Evolutionary conservation across 2,329 filamentous ascomycete genomes (phyloP).

Genomic region (Colletotrichum tanaceti): DNA sequence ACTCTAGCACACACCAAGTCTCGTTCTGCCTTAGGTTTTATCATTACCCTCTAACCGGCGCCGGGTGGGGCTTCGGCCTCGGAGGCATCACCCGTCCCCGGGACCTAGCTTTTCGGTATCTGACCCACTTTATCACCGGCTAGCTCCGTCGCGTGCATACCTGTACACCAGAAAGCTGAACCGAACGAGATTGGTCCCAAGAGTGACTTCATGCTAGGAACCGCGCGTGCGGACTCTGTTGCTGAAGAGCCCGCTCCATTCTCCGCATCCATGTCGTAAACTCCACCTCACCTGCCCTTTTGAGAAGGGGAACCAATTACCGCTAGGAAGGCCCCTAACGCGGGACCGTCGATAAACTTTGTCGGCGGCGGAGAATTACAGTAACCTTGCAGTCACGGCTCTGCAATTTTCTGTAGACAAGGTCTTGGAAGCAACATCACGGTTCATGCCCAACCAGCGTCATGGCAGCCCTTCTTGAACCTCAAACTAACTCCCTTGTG

Average conservation of each 20-base stretch:
- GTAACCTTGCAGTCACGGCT: neutral
- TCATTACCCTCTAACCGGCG: no score
- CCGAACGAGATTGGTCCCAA: no score
- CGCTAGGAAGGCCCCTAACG: neutral
- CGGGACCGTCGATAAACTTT: neutral
- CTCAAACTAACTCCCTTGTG: neutral
- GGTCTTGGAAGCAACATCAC: neutral
- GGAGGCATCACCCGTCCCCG: no score
- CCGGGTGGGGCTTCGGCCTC: no score
- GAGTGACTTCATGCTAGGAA: neutral
- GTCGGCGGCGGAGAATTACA: neutral
- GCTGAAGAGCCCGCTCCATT: neutral
- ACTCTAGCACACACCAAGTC: no score
- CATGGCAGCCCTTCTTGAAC: neutral
- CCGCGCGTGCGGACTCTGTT: neutral
- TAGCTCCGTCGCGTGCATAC: no score
- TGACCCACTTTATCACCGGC: no score
- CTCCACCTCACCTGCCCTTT: slow-evolving; percentile 1
- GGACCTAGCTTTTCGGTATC: no score
- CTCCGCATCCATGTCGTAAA: neutral
- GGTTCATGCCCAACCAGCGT: neutral
- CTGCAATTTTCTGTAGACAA: neutral
- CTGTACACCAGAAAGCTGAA: no score
- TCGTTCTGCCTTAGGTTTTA: no score
- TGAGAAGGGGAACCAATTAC: slow-evolving; percentile 1